phyloP scores from a whole-genome alignment of 202 grass and related monocot species.

The Carex arenaria region DNA sequence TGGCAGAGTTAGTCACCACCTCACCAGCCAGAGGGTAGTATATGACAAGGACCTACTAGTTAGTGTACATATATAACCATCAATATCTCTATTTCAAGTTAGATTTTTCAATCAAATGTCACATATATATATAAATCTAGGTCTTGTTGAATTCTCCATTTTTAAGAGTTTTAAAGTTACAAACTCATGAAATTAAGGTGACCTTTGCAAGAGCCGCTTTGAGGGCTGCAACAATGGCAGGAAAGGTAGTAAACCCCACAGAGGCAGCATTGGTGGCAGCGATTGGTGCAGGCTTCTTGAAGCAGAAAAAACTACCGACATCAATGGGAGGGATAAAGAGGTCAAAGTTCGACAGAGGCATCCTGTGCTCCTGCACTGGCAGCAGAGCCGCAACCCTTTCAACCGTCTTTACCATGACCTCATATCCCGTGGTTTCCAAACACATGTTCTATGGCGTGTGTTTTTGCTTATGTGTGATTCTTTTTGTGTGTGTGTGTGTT shows the following conservation, averaged over 20 bases:
- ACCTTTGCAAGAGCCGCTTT: conserved; percentile 50
- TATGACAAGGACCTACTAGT: conserved; percentile 25
- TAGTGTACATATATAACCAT: not conserved
- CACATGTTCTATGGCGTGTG: conserved; percentile 2
- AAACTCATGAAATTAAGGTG: not conserved
- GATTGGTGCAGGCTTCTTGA: conserved; percentile 24
- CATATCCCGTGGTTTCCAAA: not conserved
- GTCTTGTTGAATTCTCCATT: not conserved
- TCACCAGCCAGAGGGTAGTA: conserved; percentile 77
- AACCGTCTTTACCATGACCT: conserved; percentile 17
- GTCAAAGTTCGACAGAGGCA: conserved; percentile 29
- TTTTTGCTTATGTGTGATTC: not conserved
- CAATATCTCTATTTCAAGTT: not conserved
- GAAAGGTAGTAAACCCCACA: not conserved
- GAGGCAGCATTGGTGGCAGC: not conserved
- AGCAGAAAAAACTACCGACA: conserved; percentile 77
- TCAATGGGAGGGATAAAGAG: conserved; percentile 60
- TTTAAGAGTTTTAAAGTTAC: not conserved
- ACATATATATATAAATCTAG: too few relatives aligned
- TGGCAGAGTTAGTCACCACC: conserved; percentile 37
- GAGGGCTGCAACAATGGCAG: conserved; percentile 16
- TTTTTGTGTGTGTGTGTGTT: not conserved
- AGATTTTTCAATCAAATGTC: not conserved
- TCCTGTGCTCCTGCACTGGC: conserved; percentile 39
- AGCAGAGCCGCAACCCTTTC: conserved; percentile 39